phyloP scores from a whole-genome alignment of 2,329 filamentous ascomycete species.

The Coniochaeta sp. region DNA sequence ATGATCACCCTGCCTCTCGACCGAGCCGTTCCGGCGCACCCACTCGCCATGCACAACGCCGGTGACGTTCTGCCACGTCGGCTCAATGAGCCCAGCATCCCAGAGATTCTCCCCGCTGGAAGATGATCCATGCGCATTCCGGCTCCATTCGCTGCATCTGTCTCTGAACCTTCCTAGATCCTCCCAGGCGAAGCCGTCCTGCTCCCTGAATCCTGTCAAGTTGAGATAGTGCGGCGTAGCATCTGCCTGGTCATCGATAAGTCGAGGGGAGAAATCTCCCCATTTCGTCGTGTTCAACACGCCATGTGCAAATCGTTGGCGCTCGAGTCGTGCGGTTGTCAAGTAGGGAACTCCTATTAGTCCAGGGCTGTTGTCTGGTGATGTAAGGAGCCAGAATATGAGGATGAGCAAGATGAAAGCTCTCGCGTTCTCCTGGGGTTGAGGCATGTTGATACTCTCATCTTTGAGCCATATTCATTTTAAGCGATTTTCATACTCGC shows the following conservation, averaged over 20 bases:
- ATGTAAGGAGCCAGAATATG: conserved; percentile 36
- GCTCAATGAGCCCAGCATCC: conserved; percentile 22
- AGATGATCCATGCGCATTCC: conserved; percentile 34
- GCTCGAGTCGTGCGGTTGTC: conserved; percentile 38
- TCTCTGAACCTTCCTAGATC: conserved; percentile 60
- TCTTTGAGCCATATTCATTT: not conserved
- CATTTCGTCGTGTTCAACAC: conserved; percentile 50
- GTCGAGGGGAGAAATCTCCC: conserved; percentile 50
- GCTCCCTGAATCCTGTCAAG: conserved; percentile 67
- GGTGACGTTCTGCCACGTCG: conserved; percentile 72
- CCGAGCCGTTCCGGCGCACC: conserved; percentile 50
- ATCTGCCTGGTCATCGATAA: conserved; percentile 19
- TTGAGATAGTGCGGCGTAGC: conserved; percentile 47
- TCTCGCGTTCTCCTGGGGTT: conserved; percentile 36
- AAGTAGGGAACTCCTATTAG: conserved; percentile 35
- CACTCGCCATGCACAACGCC: conserved; percentile 72
- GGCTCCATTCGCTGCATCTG: conserved; percentile 55
- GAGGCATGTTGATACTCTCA: conserved; percentile 29
- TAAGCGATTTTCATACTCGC: too few species aligned
- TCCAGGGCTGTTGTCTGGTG: conserved; percentile 31
- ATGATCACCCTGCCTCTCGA: conserved; percentile 35
- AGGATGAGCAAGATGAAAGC: conserved; percentile 36
- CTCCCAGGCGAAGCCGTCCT: conserved; percentile 74
- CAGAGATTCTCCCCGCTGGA: conserved; percentile 16
- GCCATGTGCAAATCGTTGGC: conserved; percentile 43